Conservation (phyloP, 208 protist species). For the Strigomonas galati region DNA sequence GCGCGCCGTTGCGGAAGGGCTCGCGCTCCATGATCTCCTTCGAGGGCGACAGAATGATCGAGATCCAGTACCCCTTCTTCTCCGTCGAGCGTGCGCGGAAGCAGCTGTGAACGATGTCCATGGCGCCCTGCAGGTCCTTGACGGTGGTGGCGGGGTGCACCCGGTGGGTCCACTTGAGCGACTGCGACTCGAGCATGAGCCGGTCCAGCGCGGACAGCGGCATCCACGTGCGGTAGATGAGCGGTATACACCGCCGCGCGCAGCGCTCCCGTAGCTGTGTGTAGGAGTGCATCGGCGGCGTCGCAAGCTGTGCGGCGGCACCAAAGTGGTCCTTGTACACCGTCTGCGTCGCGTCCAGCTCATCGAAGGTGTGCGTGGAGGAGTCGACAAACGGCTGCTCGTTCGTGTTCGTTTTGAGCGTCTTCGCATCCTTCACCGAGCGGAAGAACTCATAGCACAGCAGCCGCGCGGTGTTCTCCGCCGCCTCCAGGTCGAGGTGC, state of each 20-base stretch:
- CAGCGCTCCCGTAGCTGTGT: not conserved
- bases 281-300: not conserved
- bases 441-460: slow-evolving; percentile 34
- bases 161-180: not conserved
- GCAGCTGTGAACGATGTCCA: not conserved
- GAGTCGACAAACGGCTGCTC: not conserved
- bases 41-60: not conserved
- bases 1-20: not conserved
- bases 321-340: not conserved
- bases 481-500: slow-evolving; percentile 27
- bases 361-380: not conserved
- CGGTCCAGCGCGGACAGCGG: not conserved
- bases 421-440: slow-evolving; percentile 26
- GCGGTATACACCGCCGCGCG: not conserved
- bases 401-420: not conserved
- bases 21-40: not conserved
- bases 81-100: not conserved
- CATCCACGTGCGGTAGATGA: slow-evolving; percentile 2
- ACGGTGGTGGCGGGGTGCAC: not conserved
- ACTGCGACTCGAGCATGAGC: not conserved
- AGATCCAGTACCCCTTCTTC: not conserved
- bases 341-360: not conserved
- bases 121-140: not conserved
- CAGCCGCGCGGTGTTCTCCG: slow-evolving; percentile 17
- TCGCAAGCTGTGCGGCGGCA: not conserved